phyloP scores from a whole-genome alignment of 2,329 filamentous ascomycete genomes.

The Triangularia verruculosa region DNA sequence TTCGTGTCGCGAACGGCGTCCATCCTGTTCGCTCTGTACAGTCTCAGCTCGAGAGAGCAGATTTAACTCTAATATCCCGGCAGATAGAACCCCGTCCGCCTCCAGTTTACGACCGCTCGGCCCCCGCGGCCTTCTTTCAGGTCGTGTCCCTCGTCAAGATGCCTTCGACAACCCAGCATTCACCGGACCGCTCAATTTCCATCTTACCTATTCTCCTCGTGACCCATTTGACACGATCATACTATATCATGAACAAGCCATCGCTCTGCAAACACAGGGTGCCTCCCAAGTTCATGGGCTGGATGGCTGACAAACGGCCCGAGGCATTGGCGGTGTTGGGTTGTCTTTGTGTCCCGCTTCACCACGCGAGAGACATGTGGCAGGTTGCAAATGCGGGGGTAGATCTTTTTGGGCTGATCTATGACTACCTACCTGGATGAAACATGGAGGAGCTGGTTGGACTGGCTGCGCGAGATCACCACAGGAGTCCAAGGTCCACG shows the following conservation, averaged over 20 bases:
- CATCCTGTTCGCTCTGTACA: neutral
- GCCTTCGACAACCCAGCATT: neutral
- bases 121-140: neutral
- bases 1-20: neutral
- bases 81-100: neutral
- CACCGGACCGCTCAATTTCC: neutral
- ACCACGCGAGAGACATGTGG: slow-evolving; percentile 36
- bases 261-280: slow-evolving; percentile 25
- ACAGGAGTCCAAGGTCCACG: too few relatives aligned
- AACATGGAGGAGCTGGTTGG: slow-evolving; percentile 30
- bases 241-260: slow-evolving; percentile 19
- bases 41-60: neutral
- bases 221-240: neutral
- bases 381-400: slow-evolving; percentile 28
- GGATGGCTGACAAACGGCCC: slow-evolving; percentile 36
- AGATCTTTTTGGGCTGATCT: slow-evolving; percentile 25
- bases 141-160: neutral
- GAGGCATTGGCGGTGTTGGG: slow-evolving; percentile 43
- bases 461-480: slow-evolving; percentile 20
- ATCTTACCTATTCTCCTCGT: neutral
- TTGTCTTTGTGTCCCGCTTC: slow-evolving; percentile 41
- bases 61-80: neutral
- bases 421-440: slow-evolving; percentile 23
- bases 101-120: neutral
- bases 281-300: slow-evolving; percentile 30